Percentiles rank a stretch among this genome's conserved stretches.
Evolutionary conservation across 108 stramenopile species (phyloP).

Genomic region (Skeletonema tropicum): DNA sequence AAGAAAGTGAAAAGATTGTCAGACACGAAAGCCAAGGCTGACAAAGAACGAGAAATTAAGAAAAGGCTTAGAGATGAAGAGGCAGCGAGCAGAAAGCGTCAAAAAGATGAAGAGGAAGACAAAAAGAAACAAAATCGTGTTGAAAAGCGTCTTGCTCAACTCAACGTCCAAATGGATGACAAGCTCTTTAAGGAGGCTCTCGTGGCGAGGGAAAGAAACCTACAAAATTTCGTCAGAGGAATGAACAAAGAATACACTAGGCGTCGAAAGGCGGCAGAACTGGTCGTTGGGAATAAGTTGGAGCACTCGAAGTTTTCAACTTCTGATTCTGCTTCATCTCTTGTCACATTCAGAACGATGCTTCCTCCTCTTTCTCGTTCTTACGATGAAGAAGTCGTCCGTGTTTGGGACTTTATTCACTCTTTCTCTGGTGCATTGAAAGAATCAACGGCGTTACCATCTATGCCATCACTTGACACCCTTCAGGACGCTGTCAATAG

Average conservation of each 20-base stretch:
- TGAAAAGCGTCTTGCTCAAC: conserved; percentile 72
- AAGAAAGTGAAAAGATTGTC: conserved; percentile 17
- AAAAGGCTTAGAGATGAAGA: conserved; percentile 66
- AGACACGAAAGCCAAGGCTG: conserved; percentile 38
- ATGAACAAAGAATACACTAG: conserved; percentile 72
- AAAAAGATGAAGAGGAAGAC: conserved; percentile 77
- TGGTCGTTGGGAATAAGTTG: conserved; percentile 56
- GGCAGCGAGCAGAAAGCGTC: conserved; percentile 61
- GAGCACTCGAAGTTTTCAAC: conserved; percentile 19
- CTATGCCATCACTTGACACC: conserved; percentile 67
- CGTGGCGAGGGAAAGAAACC: conserved; percentile 70
- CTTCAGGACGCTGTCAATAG: conserved; percentile 73
- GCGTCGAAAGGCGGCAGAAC: conserved; percentile 71
- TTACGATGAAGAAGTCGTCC: conserved; percentile 76
- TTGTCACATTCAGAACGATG: conserved; percentile 17
- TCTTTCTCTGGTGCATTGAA: conserved; percentile 71
- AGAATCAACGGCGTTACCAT: conserved; percentile 36
- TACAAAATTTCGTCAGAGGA: conserved; percentile 63
- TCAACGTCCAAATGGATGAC: conserved; percentile 79
- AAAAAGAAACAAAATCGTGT: conserved; percentile 70
- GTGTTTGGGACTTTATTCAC: conserved; percentile 82
- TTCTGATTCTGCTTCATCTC: conserved; percentile 24
- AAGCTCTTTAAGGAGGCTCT: conserved; percentile 77
- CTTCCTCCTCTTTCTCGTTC: conserved; percentile 65
- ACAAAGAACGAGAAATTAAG: conserved; percentile 58